phyloP scores from a whole-genome alignment of 768 basidiomycete species.

The Trametes cinnabarina region DNA sequence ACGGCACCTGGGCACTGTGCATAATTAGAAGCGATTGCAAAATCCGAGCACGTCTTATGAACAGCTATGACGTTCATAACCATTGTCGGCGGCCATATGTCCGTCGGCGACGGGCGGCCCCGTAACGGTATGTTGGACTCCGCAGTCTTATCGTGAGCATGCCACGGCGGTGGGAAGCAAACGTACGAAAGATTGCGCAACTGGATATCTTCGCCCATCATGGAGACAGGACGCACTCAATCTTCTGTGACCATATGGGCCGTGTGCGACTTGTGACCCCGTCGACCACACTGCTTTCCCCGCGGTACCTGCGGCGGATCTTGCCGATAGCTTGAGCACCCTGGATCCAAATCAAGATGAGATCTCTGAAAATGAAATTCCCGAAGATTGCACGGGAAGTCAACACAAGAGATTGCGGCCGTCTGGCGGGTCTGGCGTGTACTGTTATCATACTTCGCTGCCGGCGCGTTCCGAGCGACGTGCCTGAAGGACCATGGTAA shows the following conservation, averaged over 20 bases:
- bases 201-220: neutral
- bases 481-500: too few relatives aligned
- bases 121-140: too few relatives aligned
- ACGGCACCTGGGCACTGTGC: neutral
- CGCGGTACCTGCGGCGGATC: neutral
- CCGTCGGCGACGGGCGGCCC: too few relatives aligned
- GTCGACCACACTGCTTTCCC: neutral
- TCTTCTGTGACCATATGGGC: neutral
- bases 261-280: neutral
- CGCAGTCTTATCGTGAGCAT: neutral
- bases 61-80: neutral
- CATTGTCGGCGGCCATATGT: neutral
- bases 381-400: too few relatives aligned
- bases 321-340: neutral
- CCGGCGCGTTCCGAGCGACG: too few relatives aligned
- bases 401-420: too few relatives aligned
- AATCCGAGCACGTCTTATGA: neutral
- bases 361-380: too few relatives aligned
- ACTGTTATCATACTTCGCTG: too few relatives aligned
- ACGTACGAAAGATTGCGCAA: neutral
- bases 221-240: neutral
- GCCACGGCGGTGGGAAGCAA: too few relatives aligned
- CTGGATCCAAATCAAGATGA: too few relatives aligned
- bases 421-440: too few relatives aligned
- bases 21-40: conserved; percentile 3